These are phyloP conservation scores for Calonectria fujianensis DNA, from an alignment of 2,329 filamentous ascomycete genomes.

Conservation along the genomic window DNA sequence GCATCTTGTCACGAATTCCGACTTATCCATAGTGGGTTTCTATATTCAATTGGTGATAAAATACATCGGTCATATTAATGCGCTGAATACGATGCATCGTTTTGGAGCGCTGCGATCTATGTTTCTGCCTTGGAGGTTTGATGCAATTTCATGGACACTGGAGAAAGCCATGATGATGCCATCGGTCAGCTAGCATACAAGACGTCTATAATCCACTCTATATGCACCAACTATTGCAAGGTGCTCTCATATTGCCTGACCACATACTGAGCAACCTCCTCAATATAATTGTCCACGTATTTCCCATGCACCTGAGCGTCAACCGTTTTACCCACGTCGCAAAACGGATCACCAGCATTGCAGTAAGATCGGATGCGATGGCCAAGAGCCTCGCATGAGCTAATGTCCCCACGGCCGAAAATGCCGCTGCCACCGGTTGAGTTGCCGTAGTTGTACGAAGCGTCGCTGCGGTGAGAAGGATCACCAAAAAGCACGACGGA, in stretches of 20 bases:
- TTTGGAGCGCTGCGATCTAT: too few relatives aligned
- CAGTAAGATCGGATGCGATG: not conserved
- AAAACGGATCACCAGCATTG: not conserved
- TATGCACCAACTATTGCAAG: not conserved
- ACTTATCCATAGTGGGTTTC: not conserved
- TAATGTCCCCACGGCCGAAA: constrained; percentile 3
- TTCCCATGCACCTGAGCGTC: too few relatives aligned
- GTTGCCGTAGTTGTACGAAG: not conserved
- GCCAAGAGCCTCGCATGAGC: not conserved
- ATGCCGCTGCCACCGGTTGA: not conserved
- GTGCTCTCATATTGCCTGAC: not conserved
- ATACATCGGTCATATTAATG: not conserved
- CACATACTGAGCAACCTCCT: not conserved
- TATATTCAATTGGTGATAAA: not conserved
- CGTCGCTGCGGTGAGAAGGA: not conserved
- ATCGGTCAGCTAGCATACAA: not conserved
- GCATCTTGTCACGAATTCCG: not conserved
- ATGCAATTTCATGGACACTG: not conserved
- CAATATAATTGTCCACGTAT: not conserved
- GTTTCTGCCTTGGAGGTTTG: not conserved
- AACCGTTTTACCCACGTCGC: not conserved
- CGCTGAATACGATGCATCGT: not conserved
- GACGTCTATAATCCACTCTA: not conserved
- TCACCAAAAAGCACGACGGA: constrained; percentile 1
- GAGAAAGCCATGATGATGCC: not conserved